Evolutionary conservation across 2,329 filamentous ascomycete genomes (phyloP).

Genomic region (Seiridium cupressi): DNA sequence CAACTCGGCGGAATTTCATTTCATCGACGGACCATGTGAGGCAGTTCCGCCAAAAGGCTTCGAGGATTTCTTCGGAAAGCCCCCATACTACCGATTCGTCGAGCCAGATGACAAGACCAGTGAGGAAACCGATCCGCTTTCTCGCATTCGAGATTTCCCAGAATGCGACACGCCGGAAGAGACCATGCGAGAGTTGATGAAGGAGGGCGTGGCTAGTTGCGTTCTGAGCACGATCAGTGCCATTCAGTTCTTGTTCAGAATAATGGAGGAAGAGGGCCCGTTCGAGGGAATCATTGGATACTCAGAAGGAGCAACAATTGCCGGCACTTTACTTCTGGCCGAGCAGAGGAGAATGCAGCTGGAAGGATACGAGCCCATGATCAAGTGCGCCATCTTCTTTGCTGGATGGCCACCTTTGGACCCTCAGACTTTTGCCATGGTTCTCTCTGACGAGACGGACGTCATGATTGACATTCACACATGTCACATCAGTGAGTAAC

Average conservation of each 20-base stretch:
- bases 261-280: constrained; percentile 28
- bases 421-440: constrained; percentile 38
- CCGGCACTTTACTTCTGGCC: constrained; percentile 25
- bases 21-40: constrained; percentile 49
- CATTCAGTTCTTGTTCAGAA: constrained; percentile 36
- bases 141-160: constrained; percentile 53
- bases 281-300: constrained; percentile 31
- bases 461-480: constrained; percentile 50
- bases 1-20: constrained; percentile 46
- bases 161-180: constrained; percentile 52
- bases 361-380: constrained; percentile 30
- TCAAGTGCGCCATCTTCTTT: constrained; percentile 50
- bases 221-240: constrained; percentile 37
- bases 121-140: constrained; percentile 43
- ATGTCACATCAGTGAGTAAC: constrained; percentile 45
- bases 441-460: constrained; percentile 48
- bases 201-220: constrained; percentile 36
- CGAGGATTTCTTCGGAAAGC: constrained; percentile 55
- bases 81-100: constrained; percentile 56
- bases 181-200: constrained; percentile 50
- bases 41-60: constrained; percentile 52
- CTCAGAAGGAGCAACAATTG: constrained; percentile 29
- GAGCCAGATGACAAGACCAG: constrained; percentile 43
- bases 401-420: constrained; percentile 53
- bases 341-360: constrained; percentile 24